Evolutionary conservation across 139 green algal genomes (phyloP), one percentile per base, ranked within the genome.

Genomic region (Chlamydomonas schloesseri): DNA sequence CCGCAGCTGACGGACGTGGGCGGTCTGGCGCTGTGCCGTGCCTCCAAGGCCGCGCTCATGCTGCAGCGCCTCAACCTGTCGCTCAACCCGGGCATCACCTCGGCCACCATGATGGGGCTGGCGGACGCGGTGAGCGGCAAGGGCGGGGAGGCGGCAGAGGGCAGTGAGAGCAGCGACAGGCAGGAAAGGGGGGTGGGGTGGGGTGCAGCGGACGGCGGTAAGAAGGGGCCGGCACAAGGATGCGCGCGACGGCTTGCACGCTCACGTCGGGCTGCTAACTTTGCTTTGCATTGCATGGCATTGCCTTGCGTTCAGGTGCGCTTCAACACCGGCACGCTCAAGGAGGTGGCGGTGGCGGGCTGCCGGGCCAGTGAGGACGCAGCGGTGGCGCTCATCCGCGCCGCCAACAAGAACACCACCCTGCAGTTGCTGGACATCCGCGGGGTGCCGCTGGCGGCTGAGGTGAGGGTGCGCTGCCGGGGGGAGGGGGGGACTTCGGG

Each of bases 341-440:
- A 89, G 24, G 91, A 94, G 79, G 86, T 94, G 60, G 81, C 87
- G 33, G 55, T 88, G 55, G 84, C 88, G 47, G 91, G 91, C 36
- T 89, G 34, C 53, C 76, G 83, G 9, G 86, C 82, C 9, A 15
- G 65, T 6, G 85, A 92, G 71, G 88, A 91, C 28, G 77, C 81
- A 17, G 62, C 83, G 3, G 86, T 88, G 24, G 84, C 77, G 34
- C 73, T 94, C 57, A 81, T 94, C 42, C 55, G 53, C 13, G 88
- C 91, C 28, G 89, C 86, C 24, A 75, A 73, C 37, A 73, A 72
- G 18, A 93, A 91, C 82, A 90, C 86, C 75, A 86, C 81, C 18
- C 83, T 94, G 36, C 89, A 93, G 50, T 82, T 94, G 71, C 85
- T 94, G 76, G 91, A 94, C 73, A 72, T 94, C 57, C 75, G 91